Evolutionary conservation across 768 basidiomycete species (phyloP).

Genomic region (Cytidiella melzeri): DNA sequence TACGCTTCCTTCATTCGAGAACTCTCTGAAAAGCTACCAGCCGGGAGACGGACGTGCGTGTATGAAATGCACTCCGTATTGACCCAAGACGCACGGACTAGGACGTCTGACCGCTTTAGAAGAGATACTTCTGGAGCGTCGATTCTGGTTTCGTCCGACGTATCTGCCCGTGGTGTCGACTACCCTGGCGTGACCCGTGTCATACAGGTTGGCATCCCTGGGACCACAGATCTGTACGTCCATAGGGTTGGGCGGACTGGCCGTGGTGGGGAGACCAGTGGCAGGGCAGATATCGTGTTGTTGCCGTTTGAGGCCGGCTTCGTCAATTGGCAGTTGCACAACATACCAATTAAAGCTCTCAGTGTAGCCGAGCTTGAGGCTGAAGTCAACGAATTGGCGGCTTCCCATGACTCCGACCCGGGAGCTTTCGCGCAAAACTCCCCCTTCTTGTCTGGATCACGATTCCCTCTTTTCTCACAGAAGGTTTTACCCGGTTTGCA

Average conservation of each 20-base stretch:
- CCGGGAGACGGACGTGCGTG: conserved; percentile 43
- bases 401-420: conserved; percentile 41
- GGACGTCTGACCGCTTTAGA: conserved; percentile 56
- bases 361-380: conserved; percentile 39
- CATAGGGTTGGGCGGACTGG: conserved; percentile 86
- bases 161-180: conserved; percentile 85
- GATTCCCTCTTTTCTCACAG: conserved; percentile 1
- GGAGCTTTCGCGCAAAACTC: conserved; percentile 20
- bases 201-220: conserved; percentile 85
- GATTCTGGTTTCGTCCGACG: conserved; percentile 79
- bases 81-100: conserved; percentile 49
- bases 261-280: conserved; percentile 46
- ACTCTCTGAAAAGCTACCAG: conserved; percentile 43
- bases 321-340: conserved; percentile 51
- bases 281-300: conserved; percentile 75
- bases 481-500: not conserved
- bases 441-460: conserved; percentile 23
- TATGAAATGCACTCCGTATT: conserved; percentile 84
- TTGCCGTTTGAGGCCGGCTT: conserved; percentile 76
- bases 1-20: conserved; percentile 57
- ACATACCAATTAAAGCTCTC: conserved; percentile 64
- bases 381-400: conserved; percentile 42
- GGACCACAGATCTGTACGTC: conserved; percentile 64
- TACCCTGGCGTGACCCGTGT: conserved; percentile 87
- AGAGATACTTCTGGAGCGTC: conserved; percentile 43